Evolutionary conservation across 768 basidiomycete genomes (phyloP).

Genomic region (Pleurotus citrinopileatus): DNA sequence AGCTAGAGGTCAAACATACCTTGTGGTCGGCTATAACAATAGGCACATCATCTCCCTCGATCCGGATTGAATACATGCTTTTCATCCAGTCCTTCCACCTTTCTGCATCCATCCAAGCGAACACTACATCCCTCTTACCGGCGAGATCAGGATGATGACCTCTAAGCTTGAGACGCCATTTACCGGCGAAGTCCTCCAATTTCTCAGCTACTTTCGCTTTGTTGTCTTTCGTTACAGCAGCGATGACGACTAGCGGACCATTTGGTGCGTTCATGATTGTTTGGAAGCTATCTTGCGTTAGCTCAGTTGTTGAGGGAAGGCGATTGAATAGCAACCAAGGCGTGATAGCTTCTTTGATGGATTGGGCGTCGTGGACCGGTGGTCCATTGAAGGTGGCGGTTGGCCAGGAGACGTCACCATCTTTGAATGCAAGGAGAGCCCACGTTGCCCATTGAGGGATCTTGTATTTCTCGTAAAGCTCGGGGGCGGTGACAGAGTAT

Average conservation of each 20-base stretch:
- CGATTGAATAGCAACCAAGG: slow-evolving; percentile 68
- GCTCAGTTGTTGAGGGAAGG: slow-evolving; percentile 70
- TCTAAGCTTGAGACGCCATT: slow-evolving; percentile 52
- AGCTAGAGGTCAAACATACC: slow-evolving; percentile 38
- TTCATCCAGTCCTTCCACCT: slow-evolving; percentile 89
- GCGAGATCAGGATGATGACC: slow-evolving; percentile 38
- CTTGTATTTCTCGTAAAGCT: slow-evolving; percentile 33
- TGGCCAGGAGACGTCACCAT: slow-evolving; percentile 46
- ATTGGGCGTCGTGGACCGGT: slow-evolving; percentile 16
- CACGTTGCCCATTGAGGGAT: slow-evolving; percentile 43
- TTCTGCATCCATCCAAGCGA: slow-evolving; percentile 86
- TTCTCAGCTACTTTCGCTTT: slow-evolving; percentile 42
- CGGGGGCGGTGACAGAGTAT: slow-evolving; percentile 35
- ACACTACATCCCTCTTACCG: slow-evolving; percentile 58
- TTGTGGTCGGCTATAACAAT: slow-evolving; percentile 82
- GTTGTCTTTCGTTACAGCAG: slow-evolving; percentile 38
- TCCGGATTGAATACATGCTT: slow-evolving; percentile 78
- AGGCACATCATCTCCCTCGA: slow-evolving; percentile 29
- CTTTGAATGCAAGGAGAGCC: slow-evolving; percentile 67
- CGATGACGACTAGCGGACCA: slow-evolving; percentile 76
- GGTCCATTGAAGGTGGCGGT: slow-evolving; percentile 41
- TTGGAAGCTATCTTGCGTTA: slow-evolving; percentile 78
- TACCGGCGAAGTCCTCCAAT: slow-evolving; percentile 49
- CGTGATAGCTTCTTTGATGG: slow-evolving; percentile 29
- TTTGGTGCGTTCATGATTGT: slow-evolving; percentile 81